These are phyloP conservation scores for Saccharomyces hybrid DNA, from an alignment of 1,139 yeast species.

Conservation along the genomic window DNA sequence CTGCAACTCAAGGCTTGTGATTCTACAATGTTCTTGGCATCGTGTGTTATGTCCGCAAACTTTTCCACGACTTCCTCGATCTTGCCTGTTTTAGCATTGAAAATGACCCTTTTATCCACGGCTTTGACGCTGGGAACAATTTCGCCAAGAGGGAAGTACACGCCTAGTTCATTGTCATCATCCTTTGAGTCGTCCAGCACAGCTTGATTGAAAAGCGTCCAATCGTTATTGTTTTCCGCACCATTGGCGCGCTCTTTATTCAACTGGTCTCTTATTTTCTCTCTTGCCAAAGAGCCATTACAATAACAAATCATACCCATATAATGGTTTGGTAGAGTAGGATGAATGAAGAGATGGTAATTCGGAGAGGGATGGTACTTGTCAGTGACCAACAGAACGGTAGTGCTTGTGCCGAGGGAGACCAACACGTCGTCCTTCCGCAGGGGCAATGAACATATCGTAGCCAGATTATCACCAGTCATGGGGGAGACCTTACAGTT, in stretches of 20 bases:
- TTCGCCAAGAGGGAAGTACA: slow-evolving; percentile 82
- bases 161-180: slow-evolving; percentile 49
- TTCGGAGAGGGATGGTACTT: slow-evolving; percentile 70
- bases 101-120: slow-evolving; percentile 45
- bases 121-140: slow-evolving; percentile 76
- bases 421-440: slow-evolving; percentile 68
- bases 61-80: slow-evolving; percentile 28
- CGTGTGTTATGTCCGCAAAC: slow-evolving; percentile 43
- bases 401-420: slow-evolving; percentile 85
- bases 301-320: slow-evolving; percentile 97
- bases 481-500: slow-evolving; percentile 57
- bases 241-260: slow-evolving; percentile 35
- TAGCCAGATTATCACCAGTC: slow-evolving; percentile 89
- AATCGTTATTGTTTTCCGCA: slow-evolving; percentile 31
- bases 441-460: slow-evolving; percentile 75
- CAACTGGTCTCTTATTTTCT: slow-evolving; percentile 57
- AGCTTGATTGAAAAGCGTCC: slow-evolving; percentile 61
- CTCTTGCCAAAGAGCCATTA: slow-evolving; percentile 85
- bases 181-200: slow-evolving; percentile 28
- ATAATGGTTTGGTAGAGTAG: slow-evolving; percentile 64
- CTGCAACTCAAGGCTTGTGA: slow-evolving; percentile 83
- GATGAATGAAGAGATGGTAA: slow-evolving; percentile 81
- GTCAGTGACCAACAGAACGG: slow-evolving; percentile 73
- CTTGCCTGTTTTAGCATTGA: slow-evolving; percentile 29
- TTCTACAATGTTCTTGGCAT: slow-evolving; percentile 72